Evolutionary conservation across 2,329 filamentous ascomycete genomes (phyloP).

Genomic region (Sphaceloma murrayae): DNA sequence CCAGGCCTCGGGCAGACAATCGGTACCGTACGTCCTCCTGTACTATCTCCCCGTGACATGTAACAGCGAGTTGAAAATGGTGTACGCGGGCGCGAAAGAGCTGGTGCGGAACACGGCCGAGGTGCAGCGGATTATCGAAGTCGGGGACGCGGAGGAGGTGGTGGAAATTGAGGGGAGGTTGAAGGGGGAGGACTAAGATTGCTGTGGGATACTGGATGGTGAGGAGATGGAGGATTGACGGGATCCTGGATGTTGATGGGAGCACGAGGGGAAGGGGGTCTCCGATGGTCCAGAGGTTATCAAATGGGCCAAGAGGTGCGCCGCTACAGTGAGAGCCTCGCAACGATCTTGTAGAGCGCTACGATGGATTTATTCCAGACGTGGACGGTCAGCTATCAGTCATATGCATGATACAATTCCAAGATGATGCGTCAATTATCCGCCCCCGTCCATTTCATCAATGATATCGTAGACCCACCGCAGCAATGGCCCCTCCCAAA

Average conservation of each 20-base stretch:
- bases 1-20: slow-evolving; percentile 44
- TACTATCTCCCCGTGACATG: slow-evolving; percentile 92
- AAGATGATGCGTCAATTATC: too few relatives aligned
- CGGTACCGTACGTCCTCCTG: slow-evolving; percentile 86
- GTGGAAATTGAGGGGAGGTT: slow-evolving; percentile 67
- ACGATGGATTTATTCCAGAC: too few relatives aligned
- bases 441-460: too few relatives aligned
- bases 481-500: too few relatives aligned
- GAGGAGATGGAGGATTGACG: neutral
- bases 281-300: neutral
- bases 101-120: slow-evolving; percentile 88
- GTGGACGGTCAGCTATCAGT: too few relatives aligned
- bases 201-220: neutral
- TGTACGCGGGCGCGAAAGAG: slow-evolving; percentile 93
- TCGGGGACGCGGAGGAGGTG: slow-evolving; percentile 70
- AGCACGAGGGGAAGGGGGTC: neutral
- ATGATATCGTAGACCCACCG: too few relatives aligned
- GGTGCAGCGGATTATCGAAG: slow-evolving; percentile 78
- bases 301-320: too few relatives aligned
- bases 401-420: too few relatives aligned
- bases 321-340: too few relatives aligned
- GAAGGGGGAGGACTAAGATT: slow-evolving; percentile 31
- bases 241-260: neutral
- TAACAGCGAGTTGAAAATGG: slow-evolving; percentile 78
- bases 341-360: too few relatives aligned